Evolutionary conservation across 352 stramenopile genomes (phyloP).

Genomic region (Phytophthora citrophthora): DNA sequence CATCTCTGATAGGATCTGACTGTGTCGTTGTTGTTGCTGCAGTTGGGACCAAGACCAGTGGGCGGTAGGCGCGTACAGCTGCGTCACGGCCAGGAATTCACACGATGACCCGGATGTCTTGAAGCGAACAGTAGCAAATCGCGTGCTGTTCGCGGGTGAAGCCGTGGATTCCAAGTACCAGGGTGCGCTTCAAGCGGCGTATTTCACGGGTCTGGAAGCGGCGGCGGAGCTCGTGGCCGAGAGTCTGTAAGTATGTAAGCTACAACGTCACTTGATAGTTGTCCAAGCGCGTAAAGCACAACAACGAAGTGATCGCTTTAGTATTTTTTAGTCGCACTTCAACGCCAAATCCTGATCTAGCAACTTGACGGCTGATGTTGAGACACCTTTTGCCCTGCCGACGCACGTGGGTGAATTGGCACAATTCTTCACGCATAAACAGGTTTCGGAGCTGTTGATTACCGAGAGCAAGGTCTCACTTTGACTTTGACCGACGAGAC

Average conservation of each 20-base stretch:
- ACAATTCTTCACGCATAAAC: slow-evolving; percentile 17
- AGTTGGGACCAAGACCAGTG: slow-evolving; percentile 76
- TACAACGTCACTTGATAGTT: background rate
- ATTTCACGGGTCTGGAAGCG: slow-evolving; percentile 54
- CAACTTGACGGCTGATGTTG: slow-evolving; percentile 19
- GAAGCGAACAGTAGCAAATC: slow-evolving; percentile 48
- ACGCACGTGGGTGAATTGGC: slow-evolving; percentile 24
- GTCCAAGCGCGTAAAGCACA: background rate
- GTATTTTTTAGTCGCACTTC: too few species aligned
- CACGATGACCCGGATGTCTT: slow-evolving; percentile 64
- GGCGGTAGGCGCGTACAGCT: slow-evolving; percentile 70
- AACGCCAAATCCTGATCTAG: background rate
- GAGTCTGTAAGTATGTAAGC: slow-evolving; percentile 17
- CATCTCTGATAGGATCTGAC: too few species aligned
- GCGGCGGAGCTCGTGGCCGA: slow-evolving; percentile 27
- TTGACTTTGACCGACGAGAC: slow-evolving; percentile 7
- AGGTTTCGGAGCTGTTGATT: slow-evolving; percentile 11
- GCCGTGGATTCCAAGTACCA: slow-evolving; percentile 78
- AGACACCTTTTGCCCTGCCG: slow-evolving; percentile 14
- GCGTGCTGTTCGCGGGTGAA: slow-evolving; percentile 74
- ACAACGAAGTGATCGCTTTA: background rate
- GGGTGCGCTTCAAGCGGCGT: slow-evolving; percentile 70
- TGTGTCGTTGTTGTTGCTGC: slow-evolving; percentile 18
- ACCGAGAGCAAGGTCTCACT: slow-evolving; percentile 28
- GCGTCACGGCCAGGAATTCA: slow-evolving; percentile 59